A percentile compares a stretch with the other conserved stretches of the same genome.
Conservation (phyloP, 2,329 filamentous ascomycete genomes). For the Fusarium annulatum region DNA sequence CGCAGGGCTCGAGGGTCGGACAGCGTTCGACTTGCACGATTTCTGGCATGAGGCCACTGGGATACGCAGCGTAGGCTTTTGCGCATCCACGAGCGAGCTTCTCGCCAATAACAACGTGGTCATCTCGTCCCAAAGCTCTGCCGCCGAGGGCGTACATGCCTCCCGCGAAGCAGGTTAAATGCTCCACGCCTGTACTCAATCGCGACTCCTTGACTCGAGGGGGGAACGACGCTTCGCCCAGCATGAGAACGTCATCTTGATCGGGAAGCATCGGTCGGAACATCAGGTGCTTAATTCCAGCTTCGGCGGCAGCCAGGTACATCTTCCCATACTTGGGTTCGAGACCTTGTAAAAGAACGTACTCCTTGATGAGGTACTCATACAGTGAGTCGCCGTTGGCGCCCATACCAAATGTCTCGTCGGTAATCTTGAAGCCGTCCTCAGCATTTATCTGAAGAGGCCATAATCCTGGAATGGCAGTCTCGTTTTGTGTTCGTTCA, state of each 20-base stretch:
- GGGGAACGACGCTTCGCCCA: conserved; percentile 56
- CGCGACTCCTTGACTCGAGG: conserved; percentile 42
- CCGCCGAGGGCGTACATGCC: conserved; percentile 73
- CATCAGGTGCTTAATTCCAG: conserved; percentile 69
- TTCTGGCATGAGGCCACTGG: conserved; percentile 72
- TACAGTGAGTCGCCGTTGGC: conserved; percentile 68
- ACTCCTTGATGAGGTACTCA: conserved; percentile 74
- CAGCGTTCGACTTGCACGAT: conserved; percentile 60
- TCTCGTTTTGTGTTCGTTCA: conserved; percentile 62
- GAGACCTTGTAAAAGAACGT: conserved; percentile 71
- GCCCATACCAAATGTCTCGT: conserved; percentile 56
- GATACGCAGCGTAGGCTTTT: conserved; percentile 68
- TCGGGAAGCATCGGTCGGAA: conserved; percentile 73
- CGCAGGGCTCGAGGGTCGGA: conserved; percentile 41
- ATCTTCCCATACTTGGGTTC: conserved; percentile 53
- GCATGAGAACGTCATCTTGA: conserved; percentile 69
- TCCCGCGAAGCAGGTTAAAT: conserved; percentile 72
- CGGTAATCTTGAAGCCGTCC: conserved; percentile 46
- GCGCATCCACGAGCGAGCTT: conserved; percentile 72
- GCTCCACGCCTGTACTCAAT: conserved; percentile 56
- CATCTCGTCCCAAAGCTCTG: conserved; percentile 60
- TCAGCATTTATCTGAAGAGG: conserved; percentile 64
- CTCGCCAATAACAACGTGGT: conserved; percentile 66
- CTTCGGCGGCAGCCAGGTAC: conserved; percentile 61
- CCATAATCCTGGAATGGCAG: conserved; percentile 70